These are phyloP conservation scores for Drechmeria coniospora DNA, from an alignment of 2,329 filamentous ascomycete genomes.

Conservation along the genomic window DNA sequence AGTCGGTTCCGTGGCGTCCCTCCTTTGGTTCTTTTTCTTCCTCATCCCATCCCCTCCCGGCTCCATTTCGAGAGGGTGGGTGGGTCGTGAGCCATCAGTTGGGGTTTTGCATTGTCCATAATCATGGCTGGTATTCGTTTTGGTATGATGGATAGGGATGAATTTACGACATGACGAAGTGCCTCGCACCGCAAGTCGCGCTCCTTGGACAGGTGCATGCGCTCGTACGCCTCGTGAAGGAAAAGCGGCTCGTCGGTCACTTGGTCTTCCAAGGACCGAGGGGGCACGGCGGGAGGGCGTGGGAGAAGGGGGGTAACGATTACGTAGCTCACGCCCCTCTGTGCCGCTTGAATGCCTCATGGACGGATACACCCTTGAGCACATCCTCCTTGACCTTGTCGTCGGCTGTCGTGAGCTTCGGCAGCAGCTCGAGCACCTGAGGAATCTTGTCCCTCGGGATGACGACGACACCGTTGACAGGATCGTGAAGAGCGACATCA, in stretches of 20 bases:
- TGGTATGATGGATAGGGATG: constrained; percentile 23
- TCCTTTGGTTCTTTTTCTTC: constrained; percentile 3
- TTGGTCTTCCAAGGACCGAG: no score
- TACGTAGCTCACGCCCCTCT: constrained; percentile 14
- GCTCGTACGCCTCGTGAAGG: no score
- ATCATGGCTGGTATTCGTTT: constrained; percentile 6
- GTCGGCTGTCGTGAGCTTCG: constrained; percentile 33
- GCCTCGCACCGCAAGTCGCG: background rate
- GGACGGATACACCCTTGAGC: constrained; percentile 42
- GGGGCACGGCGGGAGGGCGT: no score
- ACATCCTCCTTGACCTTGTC: constrained; percentile 50
- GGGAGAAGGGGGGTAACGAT: background rate
- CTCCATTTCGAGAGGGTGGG: constrained; percentile 2
- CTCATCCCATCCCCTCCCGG: constrained; percentile 2
- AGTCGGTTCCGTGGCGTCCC: constrained; percentile 1
- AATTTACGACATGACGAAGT: constrained; percentile 19
- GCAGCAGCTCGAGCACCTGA: constrained; percentile 45
- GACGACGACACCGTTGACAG: constrained; percentile 51
- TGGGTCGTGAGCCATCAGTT: constrained; percentile 6
- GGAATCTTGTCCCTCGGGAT: constrained; percentile 47
- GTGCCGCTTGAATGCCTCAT: constrained; percentile 50
- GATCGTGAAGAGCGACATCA: constrained; percentile 56
- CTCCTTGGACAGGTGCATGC: background rate
- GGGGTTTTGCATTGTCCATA: constrained; percentile 11
- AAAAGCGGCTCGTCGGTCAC: no score